These are phyloP conservation scores for Emmonsiellopsis sp. DNA, from an alignment of 2,329 filamentous ascomycete species.

Conservation along the genomic window DNA sequence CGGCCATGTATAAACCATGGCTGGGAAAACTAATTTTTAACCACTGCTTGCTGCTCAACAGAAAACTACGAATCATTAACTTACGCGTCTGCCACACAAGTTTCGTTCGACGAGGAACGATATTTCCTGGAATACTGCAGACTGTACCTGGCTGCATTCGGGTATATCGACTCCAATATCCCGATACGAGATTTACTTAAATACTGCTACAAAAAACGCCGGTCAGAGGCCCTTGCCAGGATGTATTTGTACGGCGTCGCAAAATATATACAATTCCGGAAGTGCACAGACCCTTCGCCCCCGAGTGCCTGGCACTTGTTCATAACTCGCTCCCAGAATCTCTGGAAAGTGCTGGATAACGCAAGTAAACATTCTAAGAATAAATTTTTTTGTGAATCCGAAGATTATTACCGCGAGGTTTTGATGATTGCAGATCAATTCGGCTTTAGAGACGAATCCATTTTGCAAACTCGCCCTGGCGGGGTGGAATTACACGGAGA, in stretches of 20 bases:
- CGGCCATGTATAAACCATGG: not conserved
- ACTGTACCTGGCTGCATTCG: not conserved
- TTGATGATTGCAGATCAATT: not conserved
- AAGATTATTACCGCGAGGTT: not conserved
- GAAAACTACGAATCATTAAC: too few species aligned
- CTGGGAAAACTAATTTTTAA: too few species aligned
- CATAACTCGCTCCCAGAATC: not conserved
- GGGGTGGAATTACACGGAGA: not conserved
- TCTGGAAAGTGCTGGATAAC: not conserved
- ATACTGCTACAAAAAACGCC: not conserved
- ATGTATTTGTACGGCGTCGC: not conserved
- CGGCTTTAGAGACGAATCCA: not conserved
- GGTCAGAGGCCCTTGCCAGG: not conserved
- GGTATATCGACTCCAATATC: not conserved
- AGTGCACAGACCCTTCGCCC: too few species aligned
- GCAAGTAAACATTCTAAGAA: not conserved
- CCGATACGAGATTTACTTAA: not conserved
- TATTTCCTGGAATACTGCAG: conserved; percentile 1
- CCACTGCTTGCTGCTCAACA: too few species aligned
- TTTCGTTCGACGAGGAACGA: too few species aligned
- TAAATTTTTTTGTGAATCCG: not conserved
- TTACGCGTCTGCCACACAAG: too few species aligned
- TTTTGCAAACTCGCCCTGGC: not conserved
- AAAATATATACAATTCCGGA: not conserved
- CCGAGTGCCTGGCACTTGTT: not conserved